A percentile compares a stretch with the other conserved stretches of the same genome.
Conservation (phyloP, 768 basidiomycete genomes). For the Cystofilobasidium capitatum region DNA sequence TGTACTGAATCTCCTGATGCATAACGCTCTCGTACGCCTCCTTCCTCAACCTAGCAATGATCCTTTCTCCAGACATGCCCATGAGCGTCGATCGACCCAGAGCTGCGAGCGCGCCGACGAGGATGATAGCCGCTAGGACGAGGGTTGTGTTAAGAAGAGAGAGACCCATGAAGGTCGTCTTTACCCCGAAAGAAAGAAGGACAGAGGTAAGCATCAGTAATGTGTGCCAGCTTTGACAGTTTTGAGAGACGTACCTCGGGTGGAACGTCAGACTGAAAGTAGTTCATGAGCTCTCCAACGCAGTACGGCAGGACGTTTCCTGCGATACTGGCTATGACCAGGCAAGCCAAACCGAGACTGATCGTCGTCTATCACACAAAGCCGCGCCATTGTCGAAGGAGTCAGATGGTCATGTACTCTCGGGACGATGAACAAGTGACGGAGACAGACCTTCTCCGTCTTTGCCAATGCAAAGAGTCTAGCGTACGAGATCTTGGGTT, state of each 20-base stretch:
- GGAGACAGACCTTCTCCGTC: conserved; percentile 16
- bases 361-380: conserved; percentile 3
- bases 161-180: conserved; percentile 25
- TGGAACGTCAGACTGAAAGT: conserved; percentile 7
- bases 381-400: neutral
- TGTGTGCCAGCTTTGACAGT: neutral
- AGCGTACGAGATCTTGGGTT: conserved; percentile 11
- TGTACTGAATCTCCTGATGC: conserved; percentile 27
- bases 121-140: neutral
- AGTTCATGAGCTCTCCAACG: conserved; percentile 25
- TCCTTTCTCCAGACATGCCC: conserved; percentile 22
- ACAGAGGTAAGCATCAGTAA: too few species aligned
- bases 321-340: conserved; percentile 10
- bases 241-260: conserved; percentile 5
- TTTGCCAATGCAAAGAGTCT: conserved; percentile 16
- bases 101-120: conserved; percentile 19
- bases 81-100: conserved; percentile 18
- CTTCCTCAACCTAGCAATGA: conserved; percentile 25
- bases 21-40: conserved; percentile 18
- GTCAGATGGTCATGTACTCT: neutral
- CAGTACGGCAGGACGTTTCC: conserved; percentile 21
- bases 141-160: conserved; percentile 1
- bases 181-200: neutral
- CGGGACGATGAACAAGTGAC: neutral
- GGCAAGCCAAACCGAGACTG: conserved; percentile 2